A percentile compares a stretch with the other conserved stretches of the same genome.
These are phyloP conservation scores for Paracamarosporium sp. DNA, from an alignment of 2,329 filamentous ascomycete genomes.

Conservation along the genomic window DNA sequence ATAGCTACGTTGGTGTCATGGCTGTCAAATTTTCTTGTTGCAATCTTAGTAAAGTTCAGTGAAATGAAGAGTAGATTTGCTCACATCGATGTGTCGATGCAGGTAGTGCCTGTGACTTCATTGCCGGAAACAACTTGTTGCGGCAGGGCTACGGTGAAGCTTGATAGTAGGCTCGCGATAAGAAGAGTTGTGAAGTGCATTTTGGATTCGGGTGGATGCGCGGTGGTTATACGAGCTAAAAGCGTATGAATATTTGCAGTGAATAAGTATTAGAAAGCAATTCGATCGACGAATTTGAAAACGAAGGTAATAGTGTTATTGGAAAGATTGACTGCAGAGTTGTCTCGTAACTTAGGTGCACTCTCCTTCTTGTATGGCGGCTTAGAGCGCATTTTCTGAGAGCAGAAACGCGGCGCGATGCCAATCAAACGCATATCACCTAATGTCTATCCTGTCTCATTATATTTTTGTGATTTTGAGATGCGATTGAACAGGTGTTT, in stretches of 20 bases:
- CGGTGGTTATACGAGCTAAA: background rate
- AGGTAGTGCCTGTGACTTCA: constrained; percentile 42
- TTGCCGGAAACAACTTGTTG: constrained; percentile 26
- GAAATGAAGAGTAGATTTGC: constrained; percentile 28
- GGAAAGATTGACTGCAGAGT: background rate
- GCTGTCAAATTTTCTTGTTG: constrained; percentile 21
- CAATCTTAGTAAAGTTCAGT: background rate
- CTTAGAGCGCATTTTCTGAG: background rate
- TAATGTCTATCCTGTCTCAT: background rate
- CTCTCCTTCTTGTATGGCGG: background rate
- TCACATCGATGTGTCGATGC: constrained; percentile 37
- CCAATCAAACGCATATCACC: constrained; percentile 17
- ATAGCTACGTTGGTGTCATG: constrained; percentile 49
- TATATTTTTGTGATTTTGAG: background rate
- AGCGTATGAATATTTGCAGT: background rate
- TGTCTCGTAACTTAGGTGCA: background rate
- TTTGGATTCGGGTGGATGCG: background rate
- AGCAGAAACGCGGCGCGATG: constrained; percentile 15
- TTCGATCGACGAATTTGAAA: constrained; percentile 21
- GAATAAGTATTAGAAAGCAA: background rate
- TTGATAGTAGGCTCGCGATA: constrained; percentile 3
- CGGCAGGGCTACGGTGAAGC: constrained; percentile 9
- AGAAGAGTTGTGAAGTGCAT: constrained; percentile 16
- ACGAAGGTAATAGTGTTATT: background rate
- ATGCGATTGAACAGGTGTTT: constrained; percentile 18